These are phyloP conservation scores for Phytophthora sp. DNA, from an alignment of 352 stramenopile genomes.

Conservation along the genomic window DNA sequence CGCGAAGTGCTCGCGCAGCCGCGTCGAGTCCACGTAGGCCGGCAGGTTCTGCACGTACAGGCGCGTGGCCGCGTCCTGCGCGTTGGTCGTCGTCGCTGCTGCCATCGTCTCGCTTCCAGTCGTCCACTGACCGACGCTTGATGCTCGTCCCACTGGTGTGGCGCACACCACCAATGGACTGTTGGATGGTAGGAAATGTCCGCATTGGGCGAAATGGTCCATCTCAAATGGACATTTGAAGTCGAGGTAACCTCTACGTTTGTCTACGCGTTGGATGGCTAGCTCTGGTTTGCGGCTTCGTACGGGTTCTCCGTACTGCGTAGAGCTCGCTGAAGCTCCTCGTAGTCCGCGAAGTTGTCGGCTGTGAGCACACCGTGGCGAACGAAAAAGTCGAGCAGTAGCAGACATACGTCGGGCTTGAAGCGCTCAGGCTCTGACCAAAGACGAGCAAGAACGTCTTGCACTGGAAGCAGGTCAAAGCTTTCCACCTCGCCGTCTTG, in stretches of 20 bases:
- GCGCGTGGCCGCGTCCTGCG: slow-evolving; percentile 44
- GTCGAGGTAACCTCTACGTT: neutral
- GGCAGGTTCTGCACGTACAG: slow-evolving; percentile 88
- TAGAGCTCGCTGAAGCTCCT: slow-evolving; percentile 44
- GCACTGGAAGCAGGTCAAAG: slow-evolving; percentile 60
- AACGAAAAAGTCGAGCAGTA: slow-evolving; percentile 71
- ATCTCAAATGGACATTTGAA: slow-evolving; percentile 17
- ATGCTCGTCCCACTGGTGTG: slow-evolving; percentile 1
- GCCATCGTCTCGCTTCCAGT: slow-evolving; percentile 39
- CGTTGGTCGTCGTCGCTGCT: slow-evolving; percentile 15
- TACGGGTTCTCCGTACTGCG: slow-evolving; percentile 35
- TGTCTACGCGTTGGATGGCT: slow-evolving; percentile 6
- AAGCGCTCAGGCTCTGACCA: slow-evolving; percentile 58
- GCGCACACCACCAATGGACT: slow-evolving; percentile 2
- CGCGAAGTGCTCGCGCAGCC: slow-evolving; percentile 79
- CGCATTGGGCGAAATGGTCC: neutral
- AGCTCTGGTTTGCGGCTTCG: slow-evolving; percentile 25
- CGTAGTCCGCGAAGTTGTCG: slow-evolving; percentile 57
- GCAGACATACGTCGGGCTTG: slow-evolving; percentile 74
- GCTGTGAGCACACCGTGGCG: slow-evolving; percentile 69
- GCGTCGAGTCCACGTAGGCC: slow-evolving; percentile 75
- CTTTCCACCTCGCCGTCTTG: slow-evolving; percentile 66
- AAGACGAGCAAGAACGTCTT: slow-evolving; percentile 42
- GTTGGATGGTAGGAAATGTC: slow-evolving; percentile 13
- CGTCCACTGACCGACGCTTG: slow-evolving; percentile 9